Conservation (phyloP, 495 filamentous ascomycete species). For the Cryomyces antarcticus region DNA sequence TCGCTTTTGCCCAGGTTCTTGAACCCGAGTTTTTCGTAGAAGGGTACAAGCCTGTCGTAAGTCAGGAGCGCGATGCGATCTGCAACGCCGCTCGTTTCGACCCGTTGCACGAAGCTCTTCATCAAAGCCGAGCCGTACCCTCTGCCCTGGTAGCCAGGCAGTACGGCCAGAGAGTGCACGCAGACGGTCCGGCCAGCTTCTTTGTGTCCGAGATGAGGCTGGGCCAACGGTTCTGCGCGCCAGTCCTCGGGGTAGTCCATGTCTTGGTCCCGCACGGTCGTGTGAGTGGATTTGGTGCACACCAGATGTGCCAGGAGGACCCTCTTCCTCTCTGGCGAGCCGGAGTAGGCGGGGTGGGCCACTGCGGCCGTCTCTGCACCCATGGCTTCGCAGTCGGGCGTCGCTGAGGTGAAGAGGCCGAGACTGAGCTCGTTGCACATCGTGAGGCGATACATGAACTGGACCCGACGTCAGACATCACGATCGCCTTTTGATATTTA, state of each 20-base stretch:
- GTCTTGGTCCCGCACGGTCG: slow-evolving; percentile 47
- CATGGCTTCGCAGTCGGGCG: slow-evolving; percentile 25
- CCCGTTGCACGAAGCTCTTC: slow-evolving; percentile 54
- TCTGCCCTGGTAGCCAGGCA: slow-evolving; percentile 51
- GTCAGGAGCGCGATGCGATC: slow-evolving; percentile 59
- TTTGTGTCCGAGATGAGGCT: slow-evolving; percentile 33
- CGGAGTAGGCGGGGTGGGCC: slow-evolving; percentile 27
- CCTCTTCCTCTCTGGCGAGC: slow-evolving; percentile 27
- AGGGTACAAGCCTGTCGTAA: slow-evolving; percentile 47
- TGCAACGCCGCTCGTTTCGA: slow-evolving; percentile 41
- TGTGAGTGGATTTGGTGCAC: slow-evolving; percentile 41
- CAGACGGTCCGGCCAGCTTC: slow-evolving; percentile 54
- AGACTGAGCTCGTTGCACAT: slow-evolving; percentile 60
- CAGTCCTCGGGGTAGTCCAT: slow-evolving; percentile 58
- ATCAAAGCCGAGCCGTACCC: slow-evolving; percentile 60
- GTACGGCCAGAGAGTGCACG: slow-evolving; percentile 64
- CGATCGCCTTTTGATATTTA: too few relatives aligned
- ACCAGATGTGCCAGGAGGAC: slow-evolving; percentile 70
- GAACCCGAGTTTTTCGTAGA: slow-evolving; percentile 65
- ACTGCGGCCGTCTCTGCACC: slow-evolving; percentile 26
- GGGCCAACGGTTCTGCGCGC: slow-evolving; percentile 15
- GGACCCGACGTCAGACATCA: not conserved
- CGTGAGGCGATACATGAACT: slow-evolving; percentile 71
- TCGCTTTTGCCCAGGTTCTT: slow-evolving; percentile 42
- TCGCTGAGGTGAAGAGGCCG: slow-evolving; percentile 46